Evolutionary conservation across 2,329 filamentous ascomycete genomes (phyloP), one percentile per base, ranked within the genome.

Genomic region (Exophiala oligosperma): DNA sequence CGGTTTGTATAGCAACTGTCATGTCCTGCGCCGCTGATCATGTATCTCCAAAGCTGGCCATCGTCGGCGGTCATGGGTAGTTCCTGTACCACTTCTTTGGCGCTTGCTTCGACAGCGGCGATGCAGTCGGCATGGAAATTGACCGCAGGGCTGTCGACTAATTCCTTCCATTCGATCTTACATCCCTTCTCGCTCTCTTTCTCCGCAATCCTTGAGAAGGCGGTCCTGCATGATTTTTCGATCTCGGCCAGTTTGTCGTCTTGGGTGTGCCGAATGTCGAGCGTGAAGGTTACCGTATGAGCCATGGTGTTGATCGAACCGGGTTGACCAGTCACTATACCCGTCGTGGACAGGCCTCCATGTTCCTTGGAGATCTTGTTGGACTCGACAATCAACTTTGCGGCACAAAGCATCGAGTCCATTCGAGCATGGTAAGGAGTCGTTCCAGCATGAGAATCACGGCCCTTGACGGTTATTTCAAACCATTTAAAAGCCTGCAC

Each of bases 401-500:
- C 81, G 7, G 88, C 86, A 12, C 85, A 83, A 26, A 91, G 82
- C 57, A 92, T 77, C 1, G 89, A 85, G 70, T 92, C 89, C 14
- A 84, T 83, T 21, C 89, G 82, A 54, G 84, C 82, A 43, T 78
- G 74, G 52, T 90, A 84, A 26, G 86, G 84, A 0, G 89, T 92
- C 0, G 89, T 91, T 1, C 89, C 89, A 0, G 89, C 91, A 69
- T 92, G 89, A 5, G 84, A 84, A 65, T 91, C 88, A 63, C 84
- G 77, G 2, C 89, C 89, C 17, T 77, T 77, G 3, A 92, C 81
- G 5, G 82, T 84, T 41, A 92, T 73, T 0, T 84, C 88, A 70
- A 85, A 86, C 89, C 90, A 92, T 60, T 84, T 84, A 71, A 90
- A 91, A 4, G 86, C 87, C 70, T 92, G 89, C 1, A 90, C 88